Evolutionary conservation across 805 yeast species (phyloP).

Genomic region (Hanseniaspora mollemarum): DNA sequence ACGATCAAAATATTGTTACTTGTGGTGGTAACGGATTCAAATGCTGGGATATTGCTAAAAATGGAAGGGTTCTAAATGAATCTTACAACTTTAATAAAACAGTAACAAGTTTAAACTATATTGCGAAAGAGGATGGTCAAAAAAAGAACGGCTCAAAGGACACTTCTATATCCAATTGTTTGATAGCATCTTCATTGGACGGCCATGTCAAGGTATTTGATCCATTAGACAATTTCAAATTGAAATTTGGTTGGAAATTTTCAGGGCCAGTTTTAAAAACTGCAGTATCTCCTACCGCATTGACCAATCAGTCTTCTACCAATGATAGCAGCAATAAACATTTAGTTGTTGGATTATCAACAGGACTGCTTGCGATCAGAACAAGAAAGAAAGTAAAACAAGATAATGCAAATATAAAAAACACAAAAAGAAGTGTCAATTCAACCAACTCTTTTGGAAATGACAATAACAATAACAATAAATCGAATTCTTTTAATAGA

Average conservation of each 20-base stretch:
- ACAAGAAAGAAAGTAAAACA: constrained; percentile 60
- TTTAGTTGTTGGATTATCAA: constrained; percentile 80
- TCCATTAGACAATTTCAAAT: constrained; percentile 65
- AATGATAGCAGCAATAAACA: constrained; percentile 42
- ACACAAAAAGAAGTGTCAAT: not conserved
- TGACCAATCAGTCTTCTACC: constrained; percentile 11
- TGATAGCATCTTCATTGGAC: constrained; percentile 87
- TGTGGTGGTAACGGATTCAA: constrained; percentile 75
- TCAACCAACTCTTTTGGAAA: not conserved
- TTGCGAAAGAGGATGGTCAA: constrained; percentile 22
- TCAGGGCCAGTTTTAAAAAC: constrained; percentile 86
- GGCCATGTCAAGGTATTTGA: constrained; percentile 96
- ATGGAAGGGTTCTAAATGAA: constrained; percentile 50
- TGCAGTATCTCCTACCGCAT: constrained; percentile 71
- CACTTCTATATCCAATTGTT: constrained; percentile 33
- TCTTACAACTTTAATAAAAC: constrained; percentile 85
- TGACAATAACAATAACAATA: constrained; percentile 14
- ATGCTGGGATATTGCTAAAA: constrained; percentile 77
- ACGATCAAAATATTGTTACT: constrained; percentile 60
- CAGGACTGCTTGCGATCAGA: constrained; percentile 79
- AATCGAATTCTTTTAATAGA: constrained; percentile 55
- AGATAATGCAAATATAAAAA: constrained; percentile 30
- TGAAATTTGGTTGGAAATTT: constrained; percentile 93
- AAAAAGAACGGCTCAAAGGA: constrained; percentile 16
- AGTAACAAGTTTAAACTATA: constrained; percentile 57